Evolutionary conservation across 768 basidiomycete species (phyloP), one percentile per base, ranked within the genome.

Genomic region (Boletus coccyginus): DNA sequence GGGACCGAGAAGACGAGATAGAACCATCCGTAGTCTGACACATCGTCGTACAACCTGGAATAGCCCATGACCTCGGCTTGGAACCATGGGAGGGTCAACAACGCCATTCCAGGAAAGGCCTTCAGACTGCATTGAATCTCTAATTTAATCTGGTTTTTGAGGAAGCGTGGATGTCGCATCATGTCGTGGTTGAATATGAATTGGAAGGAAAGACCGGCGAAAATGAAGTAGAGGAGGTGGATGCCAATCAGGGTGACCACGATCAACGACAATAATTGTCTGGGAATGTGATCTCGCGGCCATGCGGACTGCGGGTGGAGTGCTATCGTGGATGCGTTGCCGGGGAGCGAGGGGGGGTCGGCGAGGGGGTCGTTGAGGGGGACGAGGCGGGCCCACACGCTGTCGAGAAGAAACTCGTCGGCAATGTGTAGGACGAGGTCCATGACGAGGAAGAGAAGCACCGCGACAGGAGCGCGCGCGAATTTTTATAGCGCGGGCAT

Each of bases 61-160:
- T 90, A 82, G 0, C 97, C 97, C 73, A 88, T 80, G 16, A 95
- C 92, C 70, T 99, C 97, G 11, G 80, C 90, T 65, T 91, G 76
- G 78, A 99, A 98, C 90, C 91, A 97, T 0, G 97, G 97, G 13
- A 98, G 76, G 0, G 94, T 98, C 49, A 98, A 72, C 27, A 90
- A 60, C 27, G 79, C 88, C 81, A 99, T 95, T 4, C 69, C 73
- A 0, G 94, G 95, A 67, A 96, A 95, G 0, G 92, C 86, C 43
- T 79, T 76, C 48, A 97, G 55, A 57, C 88, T 90, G 56, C 70
- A 73, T 58, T 78, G 73, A 57, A 99, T 98, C 75, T 99, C 97
- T 19, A 78, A 70, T 60, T 74, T 81, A 61, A 91, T 83, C 70
- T 99, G 97, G 66, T 94, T 84, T 67, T 91, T 88, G 44, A 97